Base-by-base conservation (phyloP, 2,329 filamentous ascomycete species). In the Plectosphaerella sp. region DNA sequence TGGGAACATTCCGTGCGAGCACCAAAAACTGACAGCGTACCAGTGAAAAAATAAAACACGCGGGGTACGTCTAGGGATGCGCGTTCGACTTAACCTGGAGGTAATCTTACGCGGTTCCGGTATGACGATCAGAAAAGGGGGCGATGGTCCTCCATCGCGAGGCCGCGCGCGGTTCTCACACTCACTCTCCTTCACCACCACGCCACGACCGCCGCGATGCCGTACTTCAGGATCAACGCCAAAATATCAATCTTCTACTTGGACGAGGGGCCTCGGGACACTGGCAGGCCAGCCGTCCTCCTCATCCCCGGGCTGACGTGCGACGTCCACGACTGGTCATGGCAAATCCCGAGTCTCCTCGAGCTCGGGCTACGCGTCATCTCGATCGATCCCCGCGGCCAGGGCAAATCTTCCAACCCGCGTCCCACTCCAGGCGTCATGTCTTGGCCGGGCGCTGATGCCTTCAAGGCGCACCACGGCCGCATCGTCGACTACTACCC, bases 261-360 rank as follows among this genome's bases (percentile, higher is more conserved):
- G 5, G 46, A 51, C n/a, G 41, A 54, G 14, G 54, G 54, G 12
- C 39, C 49, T 5, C 10, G 37, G 16, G 43, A 48, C 15, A 25
- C 36, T 11, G 22, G 16, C 3, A 35, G 48, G 5, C 15, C 42
- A 5, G 48, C 41, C 3, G 22, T 51, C 8, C 46, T 52, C 20
- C 46, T 55, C 24, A 43, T 52, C 46, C 25, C 49, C 8, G 52
- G 54, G 12, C 36, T 56, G 4, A 39, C 24, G 0, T 56, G 48
- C 37, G 50, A 56, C 28, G 47, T 54, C 35, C 47, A 52, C 47
- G 54, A 52, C 52, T 56, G 49, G 35, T 24, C 20, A 41, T 52
- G 46, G 52, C 47, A 56, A 8, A 42, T 54, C 2, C 47, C 47
- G 25, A 49, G 43, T 20, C 49, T 49, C 16, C 36, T 56, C 3